Base-by-base conservation (phyloP, 129 eudicot species). In the Flaveria brownii region DNA sequence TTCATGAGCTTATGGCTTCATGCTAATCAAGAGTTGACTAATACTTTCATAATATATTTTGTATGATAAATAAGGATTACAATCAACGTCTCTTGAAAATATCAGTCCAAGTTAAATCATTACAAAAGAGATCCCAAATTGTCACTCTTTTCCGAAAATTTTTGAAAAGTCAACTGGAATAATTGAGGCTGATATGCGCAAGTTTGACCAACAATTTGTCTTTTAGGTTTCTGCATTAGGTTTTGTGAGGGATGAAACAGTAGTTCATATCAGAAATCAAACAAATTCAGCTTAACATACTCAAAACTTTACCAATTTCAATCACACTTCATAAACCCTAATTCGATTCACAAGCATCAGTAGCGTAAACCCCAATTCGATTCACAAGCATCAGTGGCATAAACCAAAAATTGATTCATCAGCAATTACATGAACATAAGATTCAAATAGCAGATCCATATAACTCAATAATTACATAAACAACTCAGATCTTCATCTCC, bases 401-500 rank as follows among this genome's bases (percentile, higher is more conserved):
- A 54, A 56, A 18, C 62, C 62, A 28, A 5, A 56, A 56, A 18
- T 56, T 28, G 4, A 75, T 75, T 25, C 71, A 28, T n/a, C 23
- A 3, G 4, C n/a, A 45, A 17, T 16, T 56, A 69, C 61, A 71
- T 12, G 13, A 62, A 30, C 30, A 78, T 22, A 42, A 73, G 42
- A 36, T 66, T 39, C 60, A 80, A 20, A 50, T 22, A 33, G 5
- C 23, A 63, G 57, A 76, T 76, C 51, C 68, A 79, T 61, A 80
- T 28, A 66, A 55, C 43, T 59, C 17, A 26, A 64, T 14, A 25
- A 25, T 25, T 25, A 25, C 26, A 25, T 25, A 52, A 43, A 15
- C 33, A 80, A 18, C 71, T 74, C 76, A 80, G 80, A 80, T 80
- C 83, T 80, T 73, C 36, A 49, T 11, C 52, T 1, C 12, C 52